These are phyloP conservation scores for Pyrenophora graminea DNA, from an alignment of 2,329 filamentous ascomycete species.

Conservation along the genomic window DNA sequence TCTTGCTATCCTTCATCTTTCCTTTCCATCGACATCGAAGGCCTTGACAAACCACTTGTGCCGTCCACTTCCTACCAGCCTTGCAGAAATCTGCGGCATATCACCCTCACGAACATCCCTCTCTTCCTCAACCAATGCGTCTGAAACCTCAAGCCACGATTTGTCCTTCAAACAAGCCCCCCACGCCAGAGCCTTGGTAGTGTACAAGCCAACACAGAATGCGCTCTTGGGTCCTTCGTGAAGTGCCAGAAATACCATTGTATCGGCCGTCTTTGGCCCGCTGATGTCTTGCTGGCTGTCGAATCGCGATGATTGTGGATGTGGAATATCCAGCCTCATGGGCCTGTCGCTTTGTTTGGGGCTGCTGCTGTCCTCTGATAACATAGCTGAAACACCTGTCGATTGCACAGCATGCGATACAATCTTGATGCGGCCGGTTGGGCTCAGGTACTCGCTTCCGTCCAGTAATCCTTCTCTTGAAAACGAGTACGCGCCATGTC, in stretches of 20 bases:
- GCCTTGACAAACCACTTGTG: constrained; percentile 21
- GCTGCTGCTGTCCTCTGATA: constrained; percentile 11
- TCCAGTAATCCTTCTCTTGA: constrained; percentile 29
- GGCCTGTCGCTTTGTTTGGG: constrained; percentile 4
- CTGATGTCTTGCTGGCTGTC: constrained; percentile 10
- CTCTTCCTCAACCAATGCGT: constrained; percentile 20
- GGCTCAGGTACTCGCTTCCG: constrained; percentile 27
- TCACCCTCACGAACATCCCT: constrained; percentile 13
- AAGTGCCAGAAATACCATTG: constrained; percentile 23
- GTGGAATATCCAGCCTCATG: constrained; percentile 29
- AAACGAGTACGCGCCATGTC: constrained; percentile 29
- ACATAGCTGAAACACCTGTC: constrained; percentile 14
- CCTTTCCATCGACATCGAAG: constrained; percentile 5
- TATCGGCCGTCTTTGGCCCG: not conserved
- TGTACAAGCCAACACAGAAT: constrained; percentile 25
- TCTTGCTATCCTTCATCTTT: not conserved
- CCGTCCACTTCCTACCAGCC: constrained; percentile 21
- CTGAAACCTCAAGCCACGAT: constrained; percentile 17
- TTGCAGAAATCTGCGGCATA: constrained; percentile 19
- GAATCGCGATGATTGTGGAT: constrained; percentile 13
- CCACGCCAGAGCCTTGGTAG: constrained; percentile 26
- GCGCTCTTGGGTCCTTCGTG: constrained; percentile 18
- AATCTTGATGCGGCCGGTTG: constrained; percentile 31
- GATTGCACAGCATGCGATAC: constrained; percentile 17
- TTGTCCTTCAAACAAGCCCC: constrained; percentile 32